A percentile compares a stretch with the other conserved stretches of the same genome.
These are phyloP conservation scores for Flaveria brownii DNA, from an alignment of 129 eudicot genomes.

Conservation along the genomic window DNA sequence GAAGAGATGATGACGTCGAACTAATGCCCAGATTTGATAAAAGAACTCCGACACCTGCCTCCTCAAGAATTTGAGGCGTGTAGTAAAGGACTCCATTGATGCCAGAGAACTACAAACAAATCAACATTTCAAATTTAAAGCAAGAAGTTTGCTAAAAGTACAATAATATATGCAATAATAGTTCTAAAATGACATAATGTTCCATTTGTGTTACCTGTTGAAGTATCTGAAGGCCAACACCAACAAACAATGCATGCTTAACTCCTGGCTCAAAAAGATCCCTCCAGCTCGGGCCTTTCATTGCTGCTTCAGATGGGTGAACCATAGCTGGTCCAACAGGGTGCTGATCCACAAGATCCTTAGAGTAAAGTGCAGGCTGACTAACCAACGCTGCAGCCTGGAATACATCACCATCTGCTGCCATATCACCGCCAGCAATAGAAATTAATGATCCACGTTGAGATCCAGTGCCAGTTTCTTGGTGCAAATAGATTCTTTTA, in stretches of 20 bases:
- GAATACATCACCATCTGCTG: conserved; percentile 38
- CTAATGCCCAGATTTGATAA: conserved; percentile 71
- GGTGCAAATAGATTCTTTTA: conserved; percentile 80
- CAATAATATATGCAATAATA: background rate
- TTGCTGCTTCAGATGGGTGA: conserved; percentile 41
- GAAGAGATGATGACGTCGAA: conserved; percentile 73
- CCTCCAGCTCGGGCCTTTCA: conserved; percentile 41
- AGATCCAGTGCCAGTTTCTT: conserved; percentile 61
- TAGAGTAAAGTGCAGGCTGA: conserved; percentile 42
- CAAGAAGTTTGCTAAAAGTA: background rate
- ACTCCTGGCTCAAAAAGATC: conserved; percentile 49
- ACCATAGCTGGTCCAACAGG: conserved; percentile 45
- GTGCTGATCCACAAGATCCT: conserved; percentile 43
- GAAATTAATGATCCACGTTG: conserved; percentile 69
- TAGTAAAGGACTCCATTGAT: conserved; percentile 96
- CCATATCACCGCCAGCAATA: conserved; percentile 51
- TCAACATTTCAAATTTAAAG: background rate
- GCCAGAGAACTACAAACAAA: conserved; percentile 77
- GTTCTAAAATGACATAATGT: background rate
- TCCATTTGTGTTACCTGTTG: conserved; percentile 45
- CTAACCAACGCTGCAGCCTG: conserved; percentile 50
- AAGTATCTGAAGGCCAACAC: conserved; percentile 46
- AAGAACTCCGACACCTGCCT: conserved; percentile 88
- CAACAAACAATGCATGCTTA: conserved; percentile 46
- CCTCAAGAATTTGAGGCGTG: conserved; percentile 95